phyloP scores from a whole-genome alignment of 768 basidiomycete genomes.

The Holtermannia corniformis region DNA sequence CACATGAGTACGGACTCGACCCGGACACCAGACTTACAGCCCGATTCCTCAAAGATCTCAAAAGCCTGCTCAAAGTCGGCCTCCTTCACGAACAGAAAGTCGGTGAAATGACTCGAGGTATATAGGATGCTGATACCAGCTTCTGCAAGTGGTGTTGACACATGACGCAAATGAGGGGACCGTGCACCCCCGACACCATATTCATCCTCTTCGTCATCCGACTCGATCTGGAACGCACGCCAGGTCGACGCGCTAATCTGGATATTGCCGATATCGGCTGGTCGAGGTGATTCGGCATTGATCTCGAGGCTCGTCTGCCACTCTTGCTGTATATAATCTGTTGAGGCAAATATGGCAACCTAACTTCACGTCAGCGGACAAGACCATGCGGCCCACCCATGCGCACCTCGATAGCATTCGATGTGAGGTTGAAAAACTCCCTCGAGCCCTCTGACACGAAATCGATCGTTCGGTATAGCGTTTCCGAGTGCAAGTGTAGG shows the following conservation, averaged over 20 bases:
- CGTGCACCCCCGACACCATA: conserved; percentile 16
- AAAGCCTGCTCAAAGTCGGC: conserved; percentile 22
- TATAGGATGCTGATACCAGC: conserved; percentile 28
- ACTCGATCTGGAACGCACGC: conserved; percentile 31
- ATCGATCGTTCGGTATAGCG: conserved; percentile 32
- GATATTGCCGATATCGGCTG: background rate
- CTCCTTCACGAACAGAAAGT: conserved; percentile 26
- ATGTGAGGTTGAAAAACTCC: conserved; percentile 35
- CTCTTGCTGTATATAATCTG: conserved; percentile 17
- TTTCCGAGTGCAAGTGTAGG: conserved; percentile 9
- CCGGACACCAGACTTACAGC: conserved; percentile 23
- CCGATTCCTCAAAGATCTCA: conserved; percentile 20
- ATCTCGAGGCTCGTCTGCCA: conserved; percentile 15
- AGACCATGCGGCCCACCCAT: background rate
- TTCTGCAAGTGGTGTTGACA: conserved; percentile 26
- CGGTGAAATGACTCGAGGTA: conserved; percentile 21
- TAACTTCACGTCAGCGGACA: background rate
- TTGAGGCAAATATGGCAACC: conserved; percentile 30
- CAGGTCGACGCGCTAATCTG: conserved; percentile 18
- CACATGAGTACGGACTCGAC: background rate
- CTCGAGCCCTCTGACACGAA: conserved; percentile 10
- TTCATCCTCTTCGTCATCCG: conserved; percentile 20
- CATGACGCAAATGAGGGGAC: conserved; percentile 25
- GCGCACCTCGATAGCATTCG: conserved; percentile 28
- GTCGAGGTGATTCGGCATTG: no score